These are phyloP conservation scores for Pilaira anomala DNA, from an alignment of 192 early-diverging fungal species.

Conservation along the genomic window DNA sequence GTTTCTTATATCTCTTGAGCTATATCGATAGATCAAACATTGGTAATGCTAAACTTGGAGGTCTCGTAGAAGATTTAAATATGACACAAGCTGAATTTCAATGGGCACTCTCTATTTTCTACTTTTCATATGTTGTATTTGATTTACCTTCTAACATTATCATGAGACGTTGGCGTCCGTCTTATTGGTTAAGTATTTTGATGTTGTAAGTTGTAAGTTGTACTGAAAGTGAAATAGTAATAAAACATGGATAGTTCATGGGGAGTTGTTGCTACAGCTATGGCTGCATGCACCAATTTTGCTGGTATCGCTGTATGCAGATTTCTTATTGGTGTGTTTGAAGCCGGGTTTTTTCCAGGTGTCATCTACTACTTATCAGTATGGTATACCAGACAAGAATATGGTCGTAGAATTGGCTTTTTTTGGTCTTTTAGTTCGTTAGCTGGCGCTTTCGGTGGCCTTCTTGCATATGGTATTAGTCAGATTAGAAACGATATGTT, in stretches of 20 bases:
- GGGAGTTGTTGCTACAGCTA: slow-evolving; percentile 45
- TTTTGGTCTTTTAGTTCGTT: slow-evolving; percentile 50
- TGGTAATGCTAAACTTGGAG: slow-evolving; percentile 57
- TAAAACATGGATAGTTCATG: slow-evolving; percentile 27
- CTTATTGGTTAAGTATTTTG: slow-evolving; percentile 14
- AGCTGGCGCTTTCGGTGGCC: slow-evolving; percentile 57
- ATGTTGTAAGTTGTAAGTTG: slow-evolving; percentile 12
- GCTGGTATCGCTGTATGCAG: slow-evolving; percentile 44
- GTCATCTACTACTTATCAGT: slow-evolving; percentile 48
- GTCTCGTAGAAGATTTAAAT: slow-evolving; percentile 39
- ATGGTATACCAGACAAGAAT: slow-evolving; percentile 60
- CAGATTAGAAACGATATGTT: slow-evolving; percentile 5
- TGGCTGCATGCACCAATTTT: slow-evolving; percentile 43
- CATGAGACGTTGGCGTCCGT: slow-evolving; percentile 37
- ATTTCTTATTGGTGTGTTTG: slow-evolving; percentile 54
- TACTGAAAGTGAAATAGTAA: too few relatives aligned
- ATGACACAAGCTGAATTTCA: slow-evolving; percentile 46
- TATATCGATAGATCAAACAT: slow-evolving; percentile 31
- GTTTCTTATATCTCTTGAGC: slow-evolving; percentile 22
- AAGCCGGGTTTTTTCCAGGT: slow-evolving; percentile 50
- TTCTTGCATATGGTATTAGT: slow-evolving; percentile 56
- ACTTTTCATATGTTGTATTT: slow-evolving; percentile 61
- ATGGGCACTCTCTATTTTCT: slow-evolving; percentile 65
- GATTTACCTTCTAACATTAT: slow-evolving; percentile 70
- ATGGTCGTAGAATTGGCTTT: slow-evolving; percentile 44